Base-by-base conservation (phyloP, 805 yeast genomes). In the Teunomyces barrocoloradensis region DNA sequence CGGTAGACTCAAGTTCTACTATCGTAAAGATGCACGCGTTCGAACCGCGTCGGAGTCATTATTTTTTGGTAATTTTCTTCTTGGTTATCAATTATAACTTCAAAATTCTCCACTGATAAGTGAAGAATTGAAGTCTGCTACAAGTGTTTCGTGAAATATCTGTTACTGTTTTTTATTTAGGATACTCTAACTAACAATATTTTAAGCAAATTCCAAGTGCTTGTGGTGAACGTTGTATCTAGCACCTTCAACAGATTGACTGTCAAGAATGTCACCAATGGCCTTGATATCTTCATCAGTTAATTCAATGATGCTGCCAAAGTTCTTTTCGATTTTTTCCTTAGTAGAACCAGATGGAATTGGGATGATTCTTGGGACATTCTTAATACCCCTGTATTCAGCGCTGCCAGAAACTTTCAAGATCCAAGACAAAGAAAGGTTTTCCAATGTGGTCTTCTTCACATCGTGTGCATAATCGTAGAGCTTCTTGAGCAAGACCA, bases 301-400 rank as follows among this genome's bases (percentile, higher is more conserved):
- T 46, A 89, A 68, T 9, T 65, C 63, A 42, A 78, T 55, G 42
- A 63, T 64, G 18, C 71, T 66, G 9, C 58, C 63, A 53, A 79
- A 71, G 66, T 89, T 90, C 60, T 81, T 86, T 41, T 74, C 71
- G 13, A 85, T 80, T 62, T 88, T 82, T 9, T 64, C 70, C 3
- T 68, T 63, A 33, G 83, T 78, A 5, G 89, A 77, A 3, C 88
- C 84, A 45, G 91, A 84, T 17, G 97, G 96, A 61, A 90, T 86
- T 29, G 96, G 95, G 40, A 90, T 59, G 38, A 88, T 74, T 49
- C 68, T 72, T 21, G 90, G 79, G 45, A 70, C 74, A 44, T 70
- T 68, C 20, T 54, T 46, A 32, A 69, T 53, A 2, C 78, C 80
- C 6, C 70, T 63, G 55, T 61, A 72, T 44, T 78, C 74, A 46